A percentile compares a stretch with the other conserved stretches of the same genome.
These are phyloP conservation scores for Aspergillus sclerotialis DNA, from an alignment of 2,329 filamentous ascomycete genomes.

Conservation along the genomic window DNA sequence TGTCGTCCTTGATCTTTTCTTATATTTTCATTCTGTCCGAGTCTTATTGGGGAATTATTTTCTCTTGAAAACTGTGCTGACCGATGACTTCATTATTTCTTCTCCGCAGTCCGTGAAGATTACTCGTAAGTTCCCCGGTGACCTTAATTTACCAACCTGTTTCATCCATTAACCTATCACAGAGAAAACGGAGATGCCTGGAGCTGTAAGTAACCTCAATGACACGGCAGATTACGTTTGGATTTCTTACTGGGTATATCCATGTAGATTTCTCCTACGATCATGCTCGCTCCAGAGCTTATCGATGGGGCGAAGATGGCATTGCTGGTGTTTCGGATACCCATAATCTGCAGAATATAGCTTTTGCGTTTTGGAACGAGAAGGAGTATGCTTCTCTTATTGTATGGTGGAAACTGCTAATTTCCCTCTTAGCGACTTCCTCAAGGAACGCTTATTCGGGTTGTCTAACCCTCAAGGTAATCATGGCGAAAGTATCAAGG, in stretches of 20 bases:
- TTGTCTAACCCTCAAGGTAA: constrained; percentile 95
- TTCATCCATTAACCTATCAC: constrained; percentile 5
- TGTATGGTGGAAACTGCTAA: too few species aligned
- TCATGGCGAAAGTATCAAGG: constrained; percentile 94
- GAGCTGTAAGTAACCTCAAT: constrained; percentile 63
- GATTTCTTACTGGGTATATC: not conserved
- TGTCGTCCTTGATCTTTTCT: constrained; percentile 27
- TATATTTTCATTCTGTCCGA: constrained; percentile 2
- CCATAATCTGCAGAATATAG: constrained; percentile 85
- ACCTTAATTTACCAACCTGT: constrained; percentile 1
- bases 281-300: constrained; percentile 78
- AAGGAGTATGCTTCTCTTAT: constrained; percentile 72
- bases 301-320: constrained; percentile 93
- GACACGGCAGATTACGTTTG: not conserved
- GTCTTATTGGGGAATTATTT: not conserved
- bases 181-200: constrained; percentile 84
- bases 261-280: constrained; percentile 82
- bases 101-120: constrained; percentile 69
- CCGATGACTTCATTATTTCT: constrained; percentile 19
- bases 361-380: constrained; percentile 96
- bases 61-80: not conserved
- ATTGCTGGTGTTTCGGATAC: constrained; percentile 94
- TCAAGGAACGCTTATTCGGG: constrained; percentile 93
- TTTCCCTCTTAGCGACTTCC: constrained; percentile 60
- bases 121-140: constrained; percentile 60